Evolutionary conservation across 2,329 filamentous ascomycete species (phyloP).

Genomic region (Periglandula ipomoeae): DNA sequence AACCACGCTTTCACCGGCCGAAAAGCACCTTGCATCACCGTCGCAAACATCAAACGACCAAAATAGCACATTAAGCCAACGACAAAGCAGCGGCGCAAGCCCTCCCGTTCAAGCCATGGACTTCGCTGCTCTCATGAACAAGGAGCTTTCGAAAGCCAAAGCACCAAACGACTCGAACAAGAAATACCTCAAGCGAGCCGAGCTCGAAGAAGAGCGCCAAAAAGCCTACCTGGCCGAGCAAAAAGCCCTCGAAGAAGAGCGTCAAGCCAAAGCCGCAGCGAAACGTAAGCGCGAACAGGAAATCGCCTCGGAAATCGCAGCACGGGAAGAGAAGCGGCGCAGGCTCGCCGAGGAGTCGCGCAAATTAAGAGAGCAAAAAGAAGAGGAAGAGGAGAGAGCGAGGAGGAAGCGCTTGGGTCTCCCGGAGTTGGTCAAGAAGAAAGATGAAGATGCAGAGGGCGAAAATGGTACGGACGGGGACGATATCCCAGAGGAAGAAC

Average conservation of each 20-base stretch:
- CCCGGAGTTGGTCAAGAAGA: slow-evolving; percentile 53
- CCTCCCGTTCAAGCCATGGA: slow-evolving; percentile 56
- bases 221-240: slow-evolving; percentile 78
- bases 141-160: slow-evolving; percentile 81
- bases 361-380: slow-evolving; percentile 59
- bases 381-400: slow-evolving; percentile 61
- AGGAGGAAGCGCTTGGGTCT: slow-evolving; percentile 71
- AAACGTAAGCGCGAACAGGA: slow-evolving; percentile 91
- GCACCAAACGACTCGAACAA: slow-evolving; percentile 38
- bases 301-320: slow-evolving; percentile 56
- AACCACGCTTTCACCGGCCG: too few species aligned
- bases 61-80: too few species aligned
- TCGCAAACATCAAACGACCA: too few species aligned
- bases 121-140: slow-evolving; percentile 87
- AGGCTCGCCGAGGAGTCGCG: slow-evolving; percentile 74
- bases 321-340: slow-evolving; percentile 73
- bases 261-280: slow-evolving; percentile 57
- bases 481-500: slow-evolving; percentile 62
- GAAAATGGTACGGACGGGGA: slow-evolving; percentile 39
- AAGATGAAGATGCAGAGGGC: slow-evolving; percentile 30
- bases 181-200: slow-evolving; percentile 79
- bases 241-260: slow-evolving; percentile 60
- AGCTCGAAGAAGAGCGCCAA: slow-evolving; percentile 74
- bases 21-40: too few species aligned
- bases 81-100: neutral